phyloP scores from a whole-genome alignment of 345 rosid genomes.

The Eutrema japonicum region DNA sequence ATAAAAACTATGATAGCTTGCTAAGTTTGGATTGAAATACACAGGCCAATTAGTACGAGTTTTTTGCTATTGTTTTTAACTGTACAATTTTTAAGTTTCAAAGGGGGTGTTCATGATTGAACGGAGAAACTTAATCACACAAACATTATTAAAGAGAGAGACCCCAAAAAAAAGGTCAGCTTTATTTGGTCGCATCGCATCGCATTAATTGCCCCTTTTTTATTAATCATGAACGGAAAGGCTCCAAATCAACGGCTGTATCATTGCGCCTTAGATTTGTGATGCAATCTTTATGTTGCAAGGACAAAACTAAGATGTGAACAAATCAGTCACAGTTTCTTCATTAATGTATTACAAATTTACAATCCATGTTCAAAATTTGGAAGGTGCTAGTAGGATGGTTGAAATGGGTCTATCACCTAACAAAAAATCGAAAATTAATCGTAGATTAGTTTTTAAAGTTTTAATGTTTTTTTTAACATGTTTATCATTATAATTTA shows the following conservation, averaged over 20 bases:
- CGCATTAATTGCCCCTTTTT: conserved; percentile 25
- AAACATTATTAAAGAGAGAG: conserved; percentile 33
- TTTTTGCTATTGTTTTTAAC: background rate
- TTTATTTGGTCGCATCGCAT: conserved; percentile 29
- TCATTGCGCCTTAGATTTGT: conserved; percentile 25
- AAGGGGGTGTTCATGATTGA: conserved; percentile 27
- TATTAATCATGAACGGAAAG: conserved; percentile 29
- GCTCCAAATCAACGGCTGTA: conserved; percentile 40
- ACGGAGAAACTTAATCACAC: conserved; percentile 33
- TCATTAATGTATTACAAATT: background rate
- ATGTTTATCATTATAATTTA: no score
- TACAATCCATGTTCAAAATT: no score
- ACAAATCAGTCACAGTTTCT: conserved; percentile 3
- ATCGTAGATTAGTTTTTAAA: no score
- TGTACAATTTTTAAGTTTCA: background rate
- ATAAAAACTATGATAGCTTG: background rate
- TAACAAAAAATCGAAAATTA: no score
- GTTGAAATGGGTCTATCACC: no score
- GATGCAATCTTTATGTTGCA: conserved; percentile 14
- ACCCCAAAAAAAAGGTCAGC: conserved; percentile 26
- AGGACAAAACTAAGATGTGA: conserved; percentile 33
- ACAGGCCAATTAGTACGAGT: conserved; percentile 14
- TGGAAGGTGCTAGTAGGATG: no score
- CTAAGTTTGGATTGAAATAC: background rate
- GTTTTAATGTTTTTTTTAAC: no score